Conservation (phyloP, 495 filamentous ascomycete species). For the Aspergillus diversus region DNA sequence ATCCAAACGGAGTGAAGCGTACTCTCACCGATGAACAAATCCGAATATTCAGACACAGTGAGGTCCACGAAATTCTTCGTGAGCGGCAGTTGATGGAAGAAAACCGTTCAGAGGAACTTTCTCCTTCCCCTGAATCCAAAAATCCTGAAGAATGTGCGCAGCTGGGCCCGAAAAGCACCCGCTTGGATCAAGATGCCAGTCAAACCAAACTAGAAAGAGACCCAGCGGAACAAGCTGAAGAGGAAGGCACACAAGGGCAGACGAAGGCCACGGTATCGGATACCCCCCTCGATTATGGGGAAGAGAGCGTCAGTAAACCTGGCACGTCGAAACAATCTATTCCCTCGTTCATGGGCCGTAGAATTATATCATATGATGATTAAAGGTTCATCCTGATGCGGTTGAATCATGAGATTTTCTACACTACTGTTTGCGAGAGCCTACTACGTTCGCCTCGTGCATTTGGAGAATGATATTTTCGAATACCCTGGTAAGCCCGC, state of each 20-base stretch:
- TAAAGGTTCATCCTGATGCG: conserved; percentile 19
- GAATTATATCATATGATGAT: conserved; percentile 47
- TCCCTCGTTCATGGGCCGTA: conserved; percentile 32
- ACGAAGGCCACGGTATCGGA: neutral
- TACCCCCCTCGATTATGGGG: conserved; percentile 22
- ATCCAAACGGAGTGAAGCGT: conserved; percentile 84
- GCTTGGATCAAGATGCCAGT: neutral
- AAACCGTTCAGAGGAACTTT: conserved; percentile 18
- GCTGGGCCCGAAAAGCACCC: neutral
- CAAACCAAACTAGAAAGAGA: neutral
- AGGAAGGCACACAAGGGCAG: neutral
- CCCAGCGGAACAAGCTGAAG: neutral
- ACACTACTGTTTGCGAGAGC: neutral
- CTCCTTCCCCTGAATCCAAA: neutral
- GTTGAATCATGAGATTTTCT: neutral
- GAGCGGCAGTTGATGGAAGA: conserved; percentile 47
- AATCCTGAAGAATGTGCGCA: neutral
- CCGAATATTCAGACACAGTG: conserved; percentile 85
- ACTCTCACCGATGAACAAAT: conserved; percentile 93
- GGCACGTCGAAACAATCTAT: neutral
- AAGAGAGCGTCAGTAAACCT: neutral
- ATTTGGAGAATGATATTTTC: neutral
- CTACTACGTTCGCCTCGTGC: neutral
- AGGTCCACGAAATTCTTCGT: conserved; percentile 74
- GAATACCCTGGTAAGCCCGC: neutral